phyloP scores from a whole-genome alignment of 1,139 yeast species.

The Protomyces arabidopsidicola region DNA sequence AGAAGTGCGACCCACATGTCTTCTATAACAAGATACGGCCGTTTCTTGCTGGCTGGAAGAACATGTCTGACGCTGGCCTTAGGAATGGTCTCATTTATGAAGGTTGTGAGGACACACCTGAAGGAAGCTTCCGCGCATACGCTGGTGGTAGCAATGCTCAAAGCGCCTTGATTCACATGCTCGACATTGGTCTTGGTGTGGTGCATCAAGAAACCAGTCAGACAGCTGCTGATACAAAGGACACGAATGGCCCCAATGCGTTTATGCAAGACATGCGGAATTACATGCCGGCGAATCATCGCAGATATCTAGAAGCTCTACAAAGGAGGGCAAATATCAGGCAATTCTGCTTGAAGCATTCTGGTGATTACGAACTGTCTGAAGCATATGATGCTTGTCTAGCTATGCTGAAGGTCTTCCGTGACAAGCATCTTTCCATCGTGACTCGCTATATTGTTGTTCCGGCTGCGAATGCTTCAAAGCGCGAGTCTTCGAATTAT shows the following conservation, averaged over 20 bases:
- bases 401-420: slow-evolving; percentile 79
- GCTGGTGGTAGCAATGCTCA: slow-evolving; percentile 96
- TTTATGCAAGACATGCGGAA: slow-evolving; percentile 78
- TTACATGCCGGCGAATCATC: slow-evolving; percentile 86
- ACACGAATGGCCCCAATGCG: slow-evolving; percentile 43
- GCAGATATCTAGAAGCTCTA: slow-evolving; percentile 62
- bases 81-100: slow-evolving; percentile 43
- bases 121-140: slow-evolving; percentile 50
- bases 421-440: slow-evolving; percentile 89
- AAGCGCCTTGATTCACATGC: slow-evolving; percentile 77
- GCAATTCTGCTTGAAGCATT: slow-evolving; percentile 53
- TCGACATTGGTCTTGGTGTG: slow-evolving; percentile 71
- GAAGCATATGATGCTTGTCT: slow-evolving; percentile 83
- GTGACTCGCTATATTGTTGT: slow-evolving; percentile 80
- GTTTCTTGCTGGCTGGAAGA: slow-evolving; percentile 88
- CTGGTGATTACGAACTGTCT: slow-evolving; percentile 48
- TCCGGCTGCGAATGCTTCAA: slow-evolving; percentile 51
- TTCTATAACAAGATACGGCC: slow-evolving; percentile 85
- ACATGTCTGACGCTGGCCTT: slow-evolving; percentile 82
- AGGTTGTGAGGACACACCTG: slow-evolving; percentile 43
- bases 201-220: slow-evolving; percentile 63
- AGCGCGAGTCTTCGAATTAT: slow-evolving; percentile 35
- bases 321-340: slow-evolving; percentile 56
- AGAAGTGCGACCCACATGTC: slow-evolving; percentile 90
- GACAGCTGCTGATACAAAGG: slow-evolving; percentile 41